These are phyloP conservation scores for Clathrospora elynae DNA, from an alignment of 2,329 filamentous ascomycete species.

Conservation along the genomic window DNA sequence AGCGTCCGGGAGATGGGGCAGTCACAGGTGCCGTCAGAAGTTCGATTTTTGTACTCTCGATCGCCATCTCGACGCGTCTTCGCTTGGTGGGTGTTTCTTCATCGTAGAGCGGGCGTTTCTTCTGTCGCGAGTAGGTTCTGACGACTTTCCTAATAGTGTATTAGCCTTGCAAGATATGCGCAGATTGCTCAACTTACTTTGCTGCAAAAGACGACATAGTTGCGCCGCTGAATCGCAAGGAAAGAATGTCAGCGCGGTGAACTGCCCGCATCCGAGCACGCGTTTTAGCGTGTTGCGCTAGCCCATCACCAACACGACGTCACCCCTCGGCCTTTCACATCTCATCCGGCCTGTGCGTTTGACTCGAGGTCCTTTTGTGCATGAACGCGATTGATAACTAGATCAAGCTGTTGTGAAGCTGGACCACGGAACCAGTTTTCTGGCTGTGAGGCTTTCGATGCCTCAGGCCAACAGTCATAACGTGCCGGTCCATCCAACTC, in stretches of 20 bases:
- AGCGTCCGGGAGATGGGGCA: not conserved
- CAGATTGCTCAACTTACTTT: slow-evolving; percentile 26
- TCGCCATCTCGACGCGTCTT: slow-evolving; percentile 39
- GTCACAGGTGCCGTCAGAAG: slow-evolving; percentile 19
- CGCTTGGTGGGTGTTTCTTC: slow-evolving; percentile 46
- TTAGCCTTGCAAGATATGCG: slow-evolving; percentile 21
- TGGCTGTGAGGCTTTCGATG: too few relatives aligned
- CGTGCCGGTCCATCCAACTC: too few relatives aligned
- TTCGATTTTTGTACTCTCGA: too few relatives aligned
- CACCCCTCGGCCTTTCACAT: slow-evolving; percentile 10
- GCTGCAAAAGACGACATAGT: slow-evolving; percentile 30
- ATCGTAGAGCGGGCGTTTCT: slow-evolving; percentile 35
- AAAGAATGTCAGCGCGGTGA: slow-evolving; percentile 11
- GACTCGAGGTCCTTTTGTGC: too few relatives aligned
- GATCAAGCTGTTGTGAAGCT: too few relatives aligned
- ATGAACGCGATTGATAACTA: too few relatives aligned
- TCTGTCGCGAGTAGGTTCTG: slow-evolving; percentile 46
- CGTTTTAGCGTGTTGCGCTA: slow-evolving; percentile 35
- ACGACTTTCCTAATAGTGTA: slow-evolving; percentile 31
- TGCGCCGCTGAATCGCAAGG: slow-evolving; percentile 14
- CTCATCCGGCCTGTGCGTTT: too few relatives aligned
- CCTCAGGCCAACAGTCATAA: slow-evolving; percentile 10
- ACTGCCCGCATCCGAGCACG: slow-evolving; percentile 22
- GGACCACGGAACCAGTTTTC: too few relatives aligned
- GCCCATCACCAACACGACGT: slow-evolving; percentile 16